phyloP scores from a whole-genome alignment of 306 rosid genomes.

The Lathyrus tuberosus region DNA sequence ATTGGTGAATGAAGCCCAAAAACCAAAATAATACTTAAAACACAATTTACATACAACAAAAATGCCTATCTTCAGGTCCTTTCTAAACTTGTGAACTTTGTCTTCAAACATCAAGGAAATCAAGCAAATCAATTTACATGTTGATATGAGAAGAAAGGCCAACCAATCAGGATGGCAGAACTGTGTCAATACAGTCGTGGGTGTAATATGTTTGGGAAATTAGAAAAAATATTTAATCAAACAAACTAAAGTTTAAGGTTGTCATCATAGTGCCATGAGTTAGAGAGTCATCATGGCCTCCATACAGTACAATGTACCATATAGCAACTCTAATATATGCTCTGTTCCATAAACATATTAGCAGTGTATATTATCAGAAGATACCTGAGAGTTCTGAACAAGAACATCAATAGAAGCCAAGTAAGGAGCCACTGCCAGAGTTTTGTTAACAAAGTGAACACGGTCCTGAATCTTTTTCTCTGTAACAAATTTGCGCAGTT shows the following conservation, averaged over 20 bases:
- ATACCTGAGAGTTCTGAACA: slow-evolving; percentile 98
- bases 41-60: slow-evolving; percentile 14
- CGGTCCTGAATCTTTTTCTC: slow-evolving; percentile 77
- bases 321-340: slow-evolving; percentile 20
- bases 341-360: slow-evolving; percentile 29
- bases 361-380: slow-evolving; percentile 19
- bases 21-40: slow-evolving; percentile 1
- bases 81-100: background rate
- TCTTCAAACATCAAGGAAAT: background rate
- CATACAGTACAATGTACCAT: background rate
- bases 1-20: slow-evolving; percentile 14
- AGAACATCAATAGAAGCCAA: slow-evolving; percentile 89
- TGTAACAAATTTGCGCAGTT: slow-evolving; percentile 67
- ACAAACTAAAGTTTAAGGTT: slow-evolving; percentile 9
- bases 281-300: slow-evolving; percentile 1
- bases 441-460: slow-evolving; percentile 92
- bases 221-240: background rate
- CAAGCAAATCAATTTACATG: slow-evolving; percentile 7
- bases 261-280: background rate
- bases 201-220: background rate
- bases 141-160: background rate
- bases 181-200: background rate
- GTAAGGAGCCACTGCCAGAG: slow-evolving; percentile 91
- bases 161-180: background rate
- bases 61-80: slow-evolving; percentile 8